These are phyloP conservation scores for Rhizophora apiculata DNA, from an alignment of 345 rosid genomes.

Conservation along the genomic window DNA sequence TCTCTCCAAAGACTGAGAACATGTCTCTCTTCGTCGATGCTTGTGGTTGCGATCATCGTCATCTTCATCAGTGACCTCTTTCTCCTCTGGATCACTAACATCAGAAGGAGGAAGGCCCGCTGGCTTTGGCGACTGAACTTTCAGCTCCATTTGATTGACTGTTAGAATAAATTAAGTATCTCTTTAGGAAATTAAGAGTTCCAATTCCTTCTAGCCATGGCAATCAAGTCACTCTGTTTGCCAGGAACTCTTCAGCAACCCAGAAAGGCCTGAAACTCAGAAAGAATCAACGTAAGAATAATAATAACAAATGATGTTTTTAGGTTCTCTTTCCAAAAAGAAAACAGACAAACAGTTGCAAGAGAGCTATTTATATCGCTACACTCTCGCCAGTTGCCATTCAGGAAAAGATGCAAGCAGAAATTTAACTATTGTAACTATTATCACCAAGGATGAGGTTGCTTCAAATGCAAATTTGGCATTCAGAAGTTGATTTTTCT, in stretches of 20 bases:
- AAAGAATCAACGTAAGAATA: conserved; percentile 11
- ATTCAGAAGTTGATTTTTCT: too few relatives aligned
- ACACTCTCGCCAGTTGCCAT: background rate
- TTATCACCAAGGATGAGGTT: too few relatives aligned
- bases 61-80: conserved; percentile 94
- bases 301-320: background rate
- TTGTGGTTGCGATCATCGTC: conserved; percentile 98
- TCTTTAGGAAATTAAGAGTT: conserved; percentile 21
- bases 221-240: conserved; percentile 4
- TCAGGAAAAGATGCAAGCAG: too few relatives aligned
- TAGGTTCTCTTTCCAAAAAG: background rate
- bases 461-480: too few relatives aligned
- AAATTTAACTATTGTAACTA: too few relatives aligned
- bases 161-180: conserved; percentile 9
- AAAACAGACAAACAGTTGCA: background rate
- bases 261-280: conserved; percentile 21
- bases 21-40: conserved; percentile 70
- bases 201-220: conserved; percentile 20
- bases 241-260: conserved; percentile 10
- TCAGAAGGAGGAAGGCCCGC: conserved; percentile 58
- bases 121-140: conserved; percentile 65
- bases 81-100: conserved; percentile 74
- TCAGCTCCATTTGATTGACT: conserved; percentile 59
- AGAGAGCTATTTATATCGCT: background rate
- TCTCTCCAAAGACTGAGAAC: conserved; percentile 66